Evolutionary conservation across 139 green algal species (phyloP).

Genomic region (Edaphochlamys debaryana): DNA sequence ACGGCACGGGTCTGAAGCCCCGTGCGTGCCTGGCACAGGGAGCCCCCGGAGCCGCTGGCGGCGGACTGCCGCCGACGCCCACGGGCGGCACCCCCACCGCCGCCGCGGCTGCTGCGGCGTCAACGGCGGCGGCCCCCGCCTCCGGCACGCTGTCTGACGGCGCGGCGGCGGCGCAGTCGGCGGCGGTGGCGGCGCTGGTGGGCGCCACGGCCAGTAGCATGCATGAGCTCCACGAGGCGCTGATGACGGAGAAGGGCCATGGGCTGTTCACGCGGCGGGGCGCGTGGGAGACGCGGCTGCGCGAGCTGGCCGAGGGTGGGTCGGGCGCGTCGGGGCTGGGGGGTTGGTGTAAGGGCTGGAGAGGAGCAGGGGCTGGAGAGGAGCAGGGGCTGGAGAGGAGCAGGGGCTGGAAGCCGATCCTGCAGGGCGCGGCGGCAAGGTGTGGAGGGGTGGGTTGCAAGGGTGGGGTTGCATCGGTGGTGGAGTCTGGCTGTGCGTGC

Average conservation of each 20-base stretch:
- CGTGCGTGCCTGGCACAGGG: too few relatives aligned
- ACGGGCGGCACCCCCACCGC: neutral
- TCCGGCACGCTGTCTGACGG: neutral
- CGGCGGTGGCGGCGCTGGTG: conserved; percentile 13
- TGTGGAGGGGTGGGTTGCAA: neutral
- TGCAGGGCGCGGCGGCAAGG: neutral
- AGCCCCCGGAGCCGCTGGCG: too few relatives aligned
- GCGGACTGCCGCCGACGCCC: too few relatives aligned
- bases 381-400: neutral
- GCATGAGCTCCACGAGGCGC: conserved; percentile 28
- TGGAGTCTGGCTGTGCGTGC: neutral
- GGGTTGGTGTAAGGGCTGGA: neutral
- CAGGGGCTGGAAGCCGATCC: too few relatives aligned
- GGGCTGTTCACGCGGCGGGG: conserved; percentile 31
- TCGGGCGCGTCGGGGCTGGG: neutral
- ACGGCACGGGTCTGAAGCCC: too few relatives aligned
- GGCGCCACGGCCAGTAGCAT: conserved; percentile 3
- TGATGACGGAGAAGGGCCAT: conserved; percentile 20
- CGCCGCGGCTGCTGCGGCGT: neutral
- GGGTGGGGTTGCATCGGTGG: too few relatives aligned
- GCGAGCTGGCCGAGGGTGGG: conserved; percentile 35
- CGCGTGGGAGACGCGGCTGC: conserved; percentile 23
- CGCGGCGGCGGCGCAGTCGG: neutral
- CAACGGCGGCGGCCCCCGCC: neutral
- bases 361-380: neutral